These are phyloP conservation scores for Zymoseptoria brevis DNA, from an alignment of 2,329 filamentous ascomycete genomes.

Conservation along the genomic window DNA sequence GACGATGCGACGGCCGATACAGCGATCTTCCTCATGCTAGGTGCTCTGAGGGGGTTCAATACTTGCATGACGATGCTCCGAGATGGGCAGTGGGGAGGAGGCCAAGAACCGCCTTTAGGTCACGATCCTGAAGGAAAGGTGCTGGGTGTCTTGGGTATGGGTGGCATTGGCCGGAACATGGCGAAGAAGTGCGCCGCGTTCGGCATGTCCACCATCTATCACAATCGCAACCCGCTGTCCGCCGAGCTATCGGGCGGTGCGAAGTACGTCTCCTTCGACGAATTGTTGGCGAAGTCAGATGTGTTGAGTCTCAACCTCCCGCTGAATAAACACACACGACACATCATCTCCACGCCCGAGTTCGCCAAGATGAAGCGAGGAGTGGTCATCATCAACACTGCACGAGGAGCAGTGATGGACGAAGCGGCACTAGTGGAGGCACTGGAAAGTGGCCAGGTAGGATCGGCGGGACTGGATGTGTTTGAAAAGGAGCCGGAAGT, in stretches of 20 bases:
- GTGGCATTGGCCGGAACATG: slow-evolving; percentile 71
- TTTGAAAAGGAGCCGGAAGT: slow-evolving; percentile 74
- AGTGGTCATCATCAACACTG: slow-evolving; percentile 73
- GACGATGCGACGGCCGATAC: slow-evolving; percentile 78
- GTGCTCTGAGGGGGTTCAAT: slow-evolving; percentile 68
- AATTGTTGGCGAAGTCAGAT: slow-evolving; percentile 61
- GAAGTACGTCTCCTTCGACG: slow-evolving; percentile 65
- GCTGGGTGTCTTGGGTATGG: slow-evolving; percentile 78
- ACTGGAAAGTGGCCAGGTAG: slow-evolving; percentile 61
- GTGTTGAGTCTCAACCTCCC: slow-evolving; percentile 75
- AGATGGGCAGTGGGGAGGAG: slow-evolving; percentile 59
- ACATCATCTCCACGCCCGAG: slow-evolving; percentile 64
- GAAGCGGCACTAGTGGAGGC: slow-evolving; percentile 71
- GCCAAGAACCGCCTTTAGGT: slow-evolving; percentile 49
- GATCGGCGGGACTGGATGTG: slow-evolving; percentile 68
- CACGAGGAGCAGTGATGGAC: slow-evolving; percentile 73
- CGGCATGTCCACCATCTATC: slow-evolving; percentile 47
- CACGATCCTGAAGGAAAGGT: slow-evolving; percentile 73
- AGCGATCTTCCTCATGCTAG: slow-evolving; percentile 72
- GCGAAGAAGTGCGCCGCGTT: slow-evolving; percentile 67
- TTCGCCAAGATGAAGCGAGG: slow-evolving; percentile 72
- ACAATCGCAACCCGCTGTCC: slow-evolving; percentile 59
- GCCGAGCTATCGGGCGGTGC: slow-evolving; percentile 50
- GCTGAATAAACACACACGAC: slow-evolving; percentile 64
- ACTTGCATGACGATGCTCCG: slow-evolving; percentile 58